Base-by-base conservation (phyloP, 352 stramenopile genomes). In the Pythium myriotylum region DNA sequence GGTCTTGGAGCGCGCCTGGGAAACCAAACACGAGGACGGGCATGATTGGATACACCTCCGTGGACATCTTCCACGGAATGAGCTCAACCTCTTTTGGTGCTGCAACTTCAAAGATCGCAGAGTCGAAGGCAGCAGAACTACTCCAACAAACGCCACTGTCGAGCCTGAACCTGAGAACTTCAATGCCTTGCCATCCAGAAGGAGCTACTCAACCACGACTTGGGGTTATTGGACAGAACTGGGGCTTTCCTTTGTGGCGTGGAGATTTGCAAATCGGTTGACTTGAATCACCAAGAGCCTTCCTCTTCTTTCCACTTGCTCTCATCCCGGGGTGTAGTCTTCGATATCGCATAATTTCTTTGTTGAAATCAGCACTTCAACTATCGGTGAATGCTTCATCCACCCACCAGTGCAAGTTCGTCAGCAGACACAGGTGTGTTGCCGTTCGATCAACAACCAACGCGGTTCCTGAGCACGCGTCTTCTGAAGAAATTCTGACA, bases 351-450 rank as follows among this genome's bases (percentile, higher is more conserved):
- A 54, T 46, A 52, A 73, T 70, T 60, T 76, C 63, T 29, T 22
- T 29, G 35, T 68, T 72, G 57, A 64, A 76, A 8, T 72, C 53
- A 64, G 10, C 46, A 60, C 68, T 76, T 50, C 72, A 56, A 45
- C 58, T 3, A 61, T 58, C 45, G 32, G 22, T 22, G 48, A 67
- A 67, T 54, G 26, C 51, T 26, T 45, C 20, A 46, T 70, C 63
- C 23, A 50, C 23, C 63, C 63, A 76, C 62, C 70, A 22, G 47
- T 72, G 63, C 62, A 72, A 76, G 54, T 72, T 76, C n/a, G 68
- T 72, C 39, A 76, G 46, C 43, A 76, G 47, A 70, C 70, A 76
- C 51, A 72, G 27, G 45, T 74, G 60, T 39, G 54, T 70, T 45
- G 63, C 0, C 46, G 64, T 76, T 49, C 50, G 54, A 59, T 77